Conservation (phyloP, 2,329 filamentous ascomycete species). For the Beauveria medogensis region DNA sequence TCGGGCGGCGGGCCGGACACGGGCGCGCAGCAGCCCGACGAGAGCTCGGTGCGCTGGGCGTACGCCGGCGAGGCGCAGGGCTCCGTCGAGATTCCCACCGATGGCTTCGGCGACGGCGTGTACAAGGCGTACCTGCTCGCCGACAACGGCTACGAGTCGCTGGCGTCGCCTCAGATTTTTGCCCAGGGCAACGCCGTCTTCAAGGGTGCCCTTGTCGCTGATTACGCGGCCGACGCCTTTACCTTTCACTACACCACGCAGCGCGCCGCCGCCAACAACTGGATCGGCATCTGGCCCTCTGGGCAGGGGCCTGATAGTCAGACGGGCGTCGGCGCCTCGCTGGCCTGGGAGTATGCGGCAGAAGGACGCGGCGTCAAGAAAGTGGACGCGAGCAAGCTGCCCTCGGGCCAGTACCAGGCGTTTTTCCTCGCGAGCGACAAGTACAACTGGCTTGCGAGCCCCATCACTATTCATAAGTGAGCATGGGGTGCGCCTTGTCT, state of each 20-base stretch:
- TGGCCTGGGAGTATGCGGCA: conserved; percentile 1
- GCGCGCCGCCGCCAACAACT: neutral
- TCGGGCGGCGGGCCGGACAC: conserved; percentile 7
- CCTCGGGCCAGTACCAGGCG: conserved; percentile 5
- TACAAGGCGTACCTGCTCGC: conserved; percentile 10
- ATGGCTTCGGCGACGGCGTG: conserved; percentile 5
- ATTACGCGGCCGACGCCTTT: neutral
- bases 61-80: conserved; percentile 2
- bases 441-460: conserved; percentile 2
- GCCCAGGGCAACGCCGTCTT: conserved; percentile 6
- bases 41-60: neutral
- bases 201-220: neutral
- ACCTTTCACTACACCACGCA: conserved; percentile 5
- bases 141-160: neutral
- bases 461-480: neutral
- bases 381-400: neutral
- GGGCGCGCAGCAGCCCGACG: neutral
- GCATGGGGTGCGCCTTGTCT: neutral
- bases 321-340: neutral
- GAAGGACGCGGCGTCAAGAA: neutral
- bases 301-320: neutral
- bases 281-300: conserved; percentile 3
- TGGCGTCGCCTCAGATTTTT: neutral
- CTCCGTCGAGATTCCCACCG: neutral
- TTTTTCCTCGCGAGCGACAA: conserved; percentile 3